Evolutionary conservation across 179 eudicot species (phyloP), one percentile per base, ranked within the genome.

Genomic region (Gypsophila paniculata): DNA sequence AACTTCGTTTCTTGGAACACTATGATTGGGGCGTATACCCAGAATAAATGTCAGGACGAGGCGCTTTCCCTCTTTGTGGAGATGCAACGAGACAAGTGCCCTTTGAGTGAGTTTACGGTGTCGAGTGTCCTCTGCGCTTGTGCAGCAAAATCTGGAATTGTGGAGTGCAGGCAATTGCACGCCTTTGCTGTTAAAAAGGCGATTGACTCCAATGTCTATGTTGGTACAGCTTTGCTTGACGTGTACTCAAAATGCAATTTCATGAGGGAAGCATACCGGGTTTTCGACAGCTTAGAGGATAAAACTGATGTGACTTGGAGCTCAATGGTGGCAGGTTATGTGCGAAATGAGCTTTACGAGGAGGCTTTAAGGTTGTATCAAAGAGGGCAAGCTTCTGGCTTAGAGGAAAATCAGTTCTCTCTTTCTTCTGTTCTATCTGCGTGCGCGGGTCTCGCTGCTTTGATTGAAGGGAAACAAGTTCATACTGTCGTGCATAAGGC

Each of bases 1-100:
- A 85, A 72, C 59, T 59, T 82, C 32, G 90, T 90, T 81, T 88
- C 96, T 15, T 90, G 96, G 96, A 90, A 87, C 57, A 90, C 93
- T 29, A 80, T 90, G 76, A 86, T 90, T 52, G 91, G 88, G 25
- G 73, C 91, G 3, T 87, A 81, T 68, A 77, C 87, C 72, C 81
- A 70, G 72, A 84, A 77, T 19, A 80, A 85, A 22, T 48, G 74
- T 34, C 80, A 77, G 23, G 80, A 81, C 51, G 83, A 69, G 66
- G 88, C 87, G 9, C 78, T 90, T 36, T 7, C 70, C 53, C 87
- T 90, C 9, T 88, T 88, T 53, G 73, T 79, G 42, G 49, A 74
- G 29, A 85, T 90, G 96, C 88, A 79, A 65, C 81, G 87, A 34
- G 84, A 80, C 64, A 75, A 76, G 8, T 66, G 69, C 21, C 53